These are phyloP conservation scores for Pseudogymnoascus sp. DNA, from an alignment of 2,329 filamentous ascomycete genomes.

Conservation along the genomic window DNA sequence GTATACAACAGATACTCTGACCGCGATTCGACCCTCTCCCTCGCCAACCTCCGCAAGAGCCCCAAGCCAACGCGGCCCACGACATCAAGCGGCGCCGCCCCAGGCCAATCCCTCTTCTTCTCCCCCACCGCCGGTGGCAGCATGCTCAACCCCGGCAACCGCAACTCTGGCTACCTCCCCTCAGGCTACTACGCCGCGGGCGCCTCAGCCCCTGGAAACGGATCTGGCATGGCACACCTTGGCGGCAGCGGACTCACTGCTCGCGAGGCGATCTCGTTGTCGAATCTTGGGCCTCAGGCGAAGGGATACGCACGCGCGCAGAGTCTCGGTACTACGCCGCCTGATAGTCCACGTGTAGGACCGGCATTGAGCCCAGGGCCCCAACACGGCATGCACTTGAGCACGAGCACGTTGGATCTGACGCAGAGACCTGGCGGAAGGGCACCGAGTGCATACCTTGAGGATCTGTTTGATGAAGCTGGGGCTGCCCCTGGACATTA, in stretches of 20 bases:
- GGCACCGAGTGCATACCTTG: conserved; percentile 80
- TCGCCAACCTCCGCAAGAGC: conserved; percentile 24
- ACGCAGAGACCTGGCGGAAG: conserved; percentile 53
- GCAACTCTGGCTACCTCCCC: conserved; percentile 74
- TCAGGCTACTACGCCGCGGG: conserved; percentile 83
- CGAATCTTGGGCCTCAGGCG: conserved; percentile 44
- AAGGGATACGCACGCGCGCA: conserved; percentile 41
- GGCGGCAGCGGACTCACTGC: conserved; percentile 27
- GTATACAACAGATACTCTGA: conserved; percentile 58
- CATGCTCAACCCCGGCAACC: conserved; percentile 44
- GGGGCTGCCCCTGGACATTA: conserved; percentile 15
- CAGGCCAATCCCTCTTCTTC: conserved; percentile 62
- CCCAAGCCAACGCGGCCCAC: conserved; percentile 28
- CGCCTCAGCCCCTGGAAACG: conserved; percentile 27
- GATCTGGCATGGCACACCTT: conserved; percentile 28
- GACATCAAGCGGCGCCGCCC: conserved; percentile 22
- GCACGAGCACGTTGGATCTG: conserved; percentile 56
- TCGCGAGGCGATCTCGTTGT: conserved; percentile 44
- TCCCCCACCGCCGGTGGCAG: conserved; percentile 72
- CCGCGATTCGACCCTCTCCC: conserved; percentile 29
- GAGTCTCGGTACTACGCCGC: conserved; percentile 38
- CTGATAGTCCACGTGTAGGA: conserved; percentile 52
- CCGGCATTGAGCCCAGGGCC: conserved; percentile 14
- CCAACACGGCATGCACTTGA: conserved; percentile 33
- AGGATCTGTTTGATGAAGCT: conserved; percentile 79